Conservation (phyloP, 2,329 filamentous ascomycete species). For the Xylaria sp. region DNA sequence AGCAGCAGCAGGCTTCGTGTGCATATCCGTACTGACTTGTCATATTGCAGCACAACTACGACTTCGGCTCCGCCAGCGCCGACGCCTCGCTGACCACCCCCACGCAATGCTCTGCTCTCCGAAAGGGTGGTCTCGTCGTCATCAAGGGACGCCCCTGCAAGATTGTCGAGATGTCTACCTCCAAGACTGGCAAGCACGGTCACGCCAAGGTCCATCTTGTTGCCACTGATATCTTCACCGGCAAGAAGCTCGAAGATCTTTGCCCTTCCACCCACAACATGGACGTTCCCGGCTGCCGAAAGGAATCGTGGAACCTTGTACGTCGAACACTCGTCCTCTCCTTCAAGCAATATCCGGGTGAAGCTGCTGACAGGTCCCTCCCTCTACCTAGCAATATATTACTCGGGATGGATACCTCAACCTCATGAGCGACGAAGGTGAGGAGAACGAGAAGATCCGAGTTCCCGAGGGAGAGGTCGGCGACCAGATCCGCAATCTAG, state of each 20-base stretch:
- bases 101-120: slow-evolving; percentile 99
- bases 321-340: slow-evolving; percentile 6
- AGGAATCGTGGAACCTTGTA: slow-evolving; percentile 80
- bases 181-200: slow-evolving; percentile 99
- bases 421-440: slow-evolving; percentile 88
- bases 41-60: slow-evolving; percentile 68
- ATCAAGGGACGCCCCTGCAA: slow-evolving; percentile 99
- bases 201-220: slow-evolving; percentile 99
- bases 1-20: not conserved
- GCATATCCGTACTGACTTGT: slow-evolving; percentile 39
- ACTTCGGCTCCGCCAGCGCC: slow-evolving; percentile 94
- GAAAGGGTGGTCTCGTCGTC: slow-evolving; percentile 98
- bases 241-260: slow-evolving; percentile 99
- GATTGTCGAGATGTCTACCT: slow-evolving; percentile 99
- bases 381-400: slow-evolving; percentile 72
- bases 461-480: slow-evolving; percentile 90
- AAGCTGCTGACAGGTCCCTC: slow-evolving; percentile 40
- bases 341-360: not conserved
- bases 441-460: slow-evolving; percentile 95
- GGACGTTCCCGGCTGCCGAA: slow-evolving; percentile 98
- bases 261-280: slow-evolving; percentile 98
- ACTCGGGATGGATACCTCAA: slow-evolving; percentile 94
- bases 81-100: slow-evolving; percentile 94
- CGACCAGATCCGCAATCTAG: slow-evolving; percentile 87
- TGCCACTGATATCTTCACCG: slow-evolving; percentile 98